Base-by-base conservation (phyloP, 768 basidiomycete species). In the Exidia glandulosa region DNA sequence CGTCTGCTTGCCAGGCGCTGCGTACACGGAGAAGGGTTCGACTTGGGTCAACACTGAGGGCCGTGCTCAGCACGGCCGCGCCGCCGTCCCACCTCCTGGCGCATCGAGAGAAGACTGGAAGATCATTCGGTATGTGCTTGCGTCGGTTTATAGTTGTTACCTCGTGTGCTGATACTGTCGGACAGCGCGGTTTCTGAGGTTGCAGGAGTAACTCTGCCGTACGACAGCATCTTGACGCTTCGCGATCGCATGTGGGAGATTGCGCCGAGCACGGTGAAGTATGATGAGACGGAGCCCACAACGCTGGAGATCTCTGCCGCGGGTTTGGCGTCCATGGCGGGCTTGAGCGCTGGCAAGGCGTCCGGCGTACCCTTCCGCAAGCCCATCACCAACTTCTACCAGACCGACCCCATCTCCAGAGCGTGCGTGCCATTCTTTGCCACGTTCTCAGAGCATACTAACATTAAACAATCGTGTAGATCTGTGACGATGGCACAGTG, bases 11-110 rank as follows among this genome's bases (percentile, higher is more conserved):
- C 96, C 96, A 16, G 91, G 81, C 7, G 82, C 87, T 16, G 96
- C 96, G 2, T 97, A 96, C 75, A 98, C 95, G 2, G 96, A 98
- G 76, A 88, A 88, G 66, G 77, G 82, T 7, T 79, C 80, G 55
- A 97, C 94, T 1, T 98, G 94, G 93, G 83, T 99, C 59, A 99
- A 99, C 76, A 94, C 94, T 0, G 96, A 99, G 71, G 96, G 96
- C 34, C 82, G 95, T 30, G 76, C 88, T 23, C 96, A 99, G 73
- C 74, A 94, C 13, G 92, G 92, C 25, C 81, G 96, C 50, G 85
- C 90, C 1, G 95, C 95, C 7, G 94, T 99, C 2, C 82, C 87
- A 2, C 88, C 94, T 27, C 96, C 96, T n/a, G 96, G 94, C 47
- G 90, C 93, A 1, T 83, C 91, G 2, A 77, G 96, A 41, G 96